These are phyloP conservation scores for Castanea crenata DNA, from an alignment of 306 rosid genomes.

Conservation along the genomic window DNA sequence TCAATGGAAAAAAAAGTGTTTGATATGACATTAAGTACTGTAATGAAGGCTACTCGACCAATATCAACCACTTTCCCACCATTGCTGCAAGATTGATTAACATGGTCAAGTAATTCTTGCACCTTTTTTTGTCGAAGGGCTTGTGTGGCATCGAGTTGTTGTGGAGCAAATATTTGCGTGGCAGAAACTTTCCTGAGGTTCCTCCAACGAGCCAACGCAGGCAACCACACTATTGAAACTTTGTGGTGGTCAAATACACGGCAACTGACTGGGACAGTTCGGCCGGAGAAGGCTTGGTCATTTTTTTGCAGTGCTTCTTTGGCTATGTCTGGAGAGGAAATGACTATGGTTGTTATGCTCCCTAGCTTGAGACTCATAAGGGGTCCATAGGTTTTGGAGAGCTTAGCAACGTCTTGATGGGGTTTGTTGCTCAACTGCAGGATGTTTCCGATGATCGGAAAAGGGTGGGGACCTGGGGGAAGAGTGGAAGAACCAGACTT, in stretches of 20 bases:
- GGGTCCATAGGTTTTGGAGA: conserved; percentile 33
- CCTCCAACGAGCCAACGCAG: background rate
- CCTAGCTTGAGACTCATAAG: conserved; percentile 37
- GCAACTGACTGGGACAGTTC: background rate
- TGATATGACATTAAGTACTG: background rate
- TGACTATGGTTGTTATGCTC: conserved; percentile 21
- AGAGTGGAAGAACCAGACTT: conserved; percentile 6
- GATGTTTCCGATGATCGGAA: conserved; percentile 49
- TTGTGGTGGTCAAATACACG: background rate
- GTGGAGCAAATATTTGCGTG: background rate
- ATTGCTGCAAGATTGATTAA: background rate
- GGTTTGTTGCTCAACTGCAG: conserved; percentile 41
- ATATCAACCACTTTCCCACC: background rate
- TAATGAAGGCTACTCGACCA: background rate
- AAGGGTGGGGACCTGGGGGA: conserved; percentile 52
- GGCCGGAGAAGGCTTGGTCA: background rate
- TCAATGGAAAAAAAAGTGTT: background rate
- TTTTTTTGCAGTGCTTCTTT: conserved; percentile 6
- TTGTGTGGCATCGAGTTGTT: background rate
- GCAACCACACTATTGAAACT: background rate
- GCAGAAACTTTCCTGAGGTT: conserved; percentile 2
- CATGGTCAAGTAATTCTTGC: background rate
- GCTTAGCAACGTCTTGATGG: conserved; percentile 31
- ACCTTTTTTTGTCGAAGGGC: background rate
- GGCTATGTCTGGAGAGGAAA: conserved; percentile 23